Base-by-base conservation (phyloP, 148 eudicot species). In the Fagopyrum tataricum region DNA sequence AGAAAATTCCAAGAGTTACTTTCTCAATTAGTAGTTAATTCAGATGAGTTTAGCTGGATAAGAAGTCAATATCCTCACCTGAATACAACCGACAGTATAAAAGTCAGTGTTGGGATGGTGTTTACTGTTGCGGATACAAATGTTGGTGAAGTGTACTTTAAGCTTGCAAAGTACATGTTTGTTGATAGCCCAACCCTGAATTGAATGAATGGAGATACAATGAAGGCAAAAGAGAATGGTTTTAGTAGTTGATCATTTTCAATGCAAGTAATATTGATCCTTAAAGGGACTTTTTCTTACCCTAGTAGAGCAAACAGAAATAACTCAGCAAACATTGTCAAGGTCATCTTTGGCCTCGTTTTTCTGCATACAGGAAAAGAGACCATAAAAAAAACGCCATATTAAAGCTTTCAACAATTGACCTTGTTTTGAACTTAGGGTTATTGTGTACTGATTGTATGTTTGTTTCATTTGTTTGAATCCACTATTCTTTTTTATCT, bases 131-230 rank as follows among this genome's bases (percentile, higher is more conserved):
- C 87, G 39, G 87, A 84, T 9, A 84, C 76, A 79, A 84, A 84
- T 71, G 87, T 76, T 61, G 87, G 84, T 59, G 87, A 84, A 74
- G 87, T 84, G 77, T 81, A 84, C 23, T 61, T 44, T 67, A 84
- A 61, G 77, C 87, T 84, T 72, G 87, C 84, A 61, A 84, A 84
- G 81, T 81, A 81, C 84, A 84, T 81, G 76, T 84, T 84, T 44
- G 81, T 66, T 44, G 87, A 74, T 62, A 84, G 79, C 31, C 87
- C 87, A 9, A 84, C 84, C 78, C 87, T 84, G 84, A 69, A 21
- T 24, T 61, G 23, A 46, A 42, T 43, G 31, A 55, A 73, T 52
- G 21, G 18, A 23, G 64, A 37, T 20, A 31, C 23, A 4, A 23
- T 3, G 9, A n/a, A 14, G 4, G 31, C 14, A 62, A 0, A 55